Evolutionary conservation across 176 grass and related monocot genomes (phyloP).

Genomic region (Eragrostis curvula): DNA sequence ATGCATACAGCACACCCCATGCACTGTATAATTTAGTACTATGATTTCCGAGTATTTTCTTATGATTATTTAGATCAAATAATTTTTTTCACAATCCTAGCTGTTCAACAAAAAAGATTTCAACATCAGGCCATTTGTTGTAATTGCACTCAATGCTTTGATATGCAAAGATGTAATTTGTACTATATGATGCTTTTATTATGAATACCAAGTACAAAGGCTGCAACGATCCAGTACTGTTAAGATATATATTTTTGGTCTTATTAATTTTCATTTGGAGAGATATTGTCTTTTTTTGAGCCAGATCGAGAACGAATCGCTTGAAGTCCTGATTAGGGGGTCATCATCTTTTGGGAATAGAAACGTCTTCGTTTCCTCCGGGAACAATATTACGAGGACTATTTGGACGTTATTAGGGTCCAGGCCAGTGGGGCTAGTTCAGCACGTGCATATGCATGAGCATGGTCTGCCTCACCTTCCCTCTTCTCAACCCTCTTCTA

Average conservation of each 20-base stretch:
- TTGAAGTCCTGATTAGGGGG: constrained; percentile 6
- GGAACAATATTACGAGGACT: constrained; percentile 37
- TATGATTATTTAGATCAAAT: background rate
- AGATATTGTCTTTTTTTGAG: background rate
- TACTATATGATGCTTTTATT: background rate
- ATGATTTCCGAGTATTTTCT: constrained; percentile 14
- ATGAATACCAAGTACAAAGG: background rate
- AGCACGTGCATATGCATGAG: constrained; percentile 58
- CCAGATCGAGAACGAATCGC: background rate
- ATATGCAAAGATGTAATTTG: too few species aligned
- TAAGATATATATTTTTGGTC: background rate
- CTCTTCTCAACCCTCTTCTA: constrained; percentile 31
- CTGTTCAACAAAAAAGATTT: background rate
- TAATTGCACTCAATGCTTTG: background rate
- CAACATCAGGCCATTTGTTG: background rate
- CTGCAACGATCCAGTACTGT: too few species aligned
- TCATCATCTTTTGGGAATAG: background rate
- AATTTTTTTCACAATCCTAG: background rate
- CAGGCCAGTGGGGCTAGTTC: constrained; percentile 44
- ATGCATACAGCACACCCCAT: background rate
- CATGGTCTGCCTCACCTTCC: constrained; percentile 50
- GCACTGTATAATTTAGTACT: background rate
- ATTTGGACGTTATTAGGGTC: constrained; percentile 46
- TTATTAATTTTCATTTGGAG: background rate
- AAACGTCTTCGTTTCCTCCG: background rate